A percentile compares a stretch with the other conserved stretches of the same genome.
Conservation (phyloP, 2,329 filamentous ascomycete genomes). For the Aspergillus eucalypticola region DNA sequence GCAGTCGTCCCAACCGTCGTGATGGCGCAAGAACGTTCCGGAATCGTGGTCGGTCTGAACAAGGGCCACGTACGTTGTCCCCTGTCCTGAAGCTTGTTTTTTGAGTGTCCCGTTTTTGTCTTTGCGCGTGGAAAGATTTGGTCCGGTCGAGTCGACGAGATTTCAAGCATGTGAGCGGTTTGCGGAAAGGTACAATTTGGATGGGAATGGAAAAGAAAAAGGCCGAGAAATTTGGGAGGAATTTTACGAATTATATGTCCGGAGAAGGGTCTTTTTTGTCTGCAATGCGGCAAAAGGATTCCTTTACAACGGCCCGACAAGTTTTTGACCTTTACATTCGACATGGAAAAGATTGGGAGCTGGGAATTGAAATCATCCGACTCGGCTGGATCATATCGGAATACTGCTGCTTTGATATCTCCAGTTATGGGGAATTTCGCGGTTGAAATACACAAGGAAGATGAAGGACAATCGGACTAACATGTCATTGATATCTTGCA, state of each 20-base stretch:
- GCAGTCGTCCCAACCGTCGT: slow-evolving; percentile 41
- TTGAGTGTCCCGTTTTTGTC: slow-evolving; percentile 1
- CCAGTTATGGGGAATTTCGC: background rate
- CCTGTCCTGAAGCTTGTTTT: slow-evolving; percentile 7
- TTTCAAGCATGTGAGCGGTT: background rate
- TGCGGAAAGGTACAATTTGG: background rate
- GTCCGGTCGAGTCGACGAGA: slow-evolving; percentile 20
- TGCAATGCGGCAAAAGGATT: background rate
- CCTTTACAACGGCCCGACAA: background rate
- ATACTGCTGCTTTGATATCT: background rate
- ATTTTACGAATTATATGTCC: background rate
- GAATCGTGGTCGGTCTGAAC: slow-evolving; percentile 64
- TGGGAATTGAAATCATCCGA: slow-evolving; percentile 2
- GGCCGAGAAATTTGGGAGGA: background rate
- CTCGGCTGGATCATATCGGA: slow-evolving; percentile 5
- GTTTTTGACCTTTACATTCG: background rate
- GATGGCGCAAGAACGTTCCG: slow-evolving; percentile 55
- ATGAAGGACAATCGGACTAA: slow-evolving; percentile 34
- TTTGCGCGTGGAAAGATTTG: slow-evolving; percentile 12
- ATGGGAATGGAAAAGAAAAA: background rate
- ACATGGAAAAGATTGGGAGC: background rate
- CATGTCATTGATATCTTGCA: slow-evolving; percentile 49
- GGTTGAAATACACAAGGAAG: background rate
- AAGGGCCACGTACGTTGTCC: slow-evolving; percentile 64
- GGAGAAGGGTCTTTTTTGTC: background rate